Evolutionary conservation across 352 stramenopile genomes (phyloP), one percentile per base, ranked within the genome.

Genomic region (Globisporangium iwayamae): DNA sequence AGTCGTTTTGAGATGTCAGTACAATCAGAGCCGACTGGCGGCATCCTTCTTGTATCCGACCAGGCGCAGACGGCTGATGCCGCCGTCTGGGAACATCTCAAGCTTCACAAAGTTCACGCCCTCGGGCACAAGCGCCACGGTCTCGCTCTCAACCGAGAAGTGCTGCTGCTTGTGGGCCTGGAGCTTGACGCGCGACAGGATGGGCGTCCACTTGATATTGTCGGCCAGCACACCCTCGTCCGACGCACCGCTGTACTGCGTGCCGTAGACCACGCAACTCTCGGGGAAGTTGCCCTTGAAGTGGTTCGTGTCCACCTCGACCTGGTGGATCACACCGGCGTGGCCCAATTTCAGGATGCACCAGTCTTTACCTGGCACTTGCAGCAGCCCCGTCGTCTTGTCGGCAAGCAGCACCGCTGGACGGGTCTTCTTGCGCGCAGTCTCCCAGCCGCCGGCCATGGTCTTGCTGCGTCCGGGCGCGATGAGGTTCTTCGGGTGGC

Each of bases 271-370:
- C 0, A 79, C 63, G 56, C 87, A 91, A 66, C 83, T 97, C 74
- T 98, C 92, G 0, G 96, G 94, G 66, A 97, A 98, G 68, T 98
- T 98, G 61, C 95, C 95, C 63, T 96, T 96, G 68, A 97, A 98
- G 74, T 97, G 91, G 68, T 97, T 95, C 10, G 96, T 98, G 75
- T 98, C 96, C 5, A 98, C 80, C 51, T 92, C 85, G 46, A 93
- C 55, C 28, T 85, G 65, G 16, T 86, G 67, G 46, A 96, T 79
- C 50, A 91, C 69, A 8, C 81, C 82, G 14, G 76, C 47, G 38
- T 90, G 81, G 18, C 94, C 96, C 20, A 99, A 71, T 59, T 97
- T 94, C 28, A 98, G 73, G 54, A 98, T 78, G 2, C 87, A 77
- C 90, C 90, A 99, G 79, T 99, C 96, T 62, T 90, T 96, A 0